These are phyloP conservation scores for Graphiopsis chlorocephala DNA, from an alignment of 2,329 filamentous ascomycete species.

Conservation along the genomic window DNA sequence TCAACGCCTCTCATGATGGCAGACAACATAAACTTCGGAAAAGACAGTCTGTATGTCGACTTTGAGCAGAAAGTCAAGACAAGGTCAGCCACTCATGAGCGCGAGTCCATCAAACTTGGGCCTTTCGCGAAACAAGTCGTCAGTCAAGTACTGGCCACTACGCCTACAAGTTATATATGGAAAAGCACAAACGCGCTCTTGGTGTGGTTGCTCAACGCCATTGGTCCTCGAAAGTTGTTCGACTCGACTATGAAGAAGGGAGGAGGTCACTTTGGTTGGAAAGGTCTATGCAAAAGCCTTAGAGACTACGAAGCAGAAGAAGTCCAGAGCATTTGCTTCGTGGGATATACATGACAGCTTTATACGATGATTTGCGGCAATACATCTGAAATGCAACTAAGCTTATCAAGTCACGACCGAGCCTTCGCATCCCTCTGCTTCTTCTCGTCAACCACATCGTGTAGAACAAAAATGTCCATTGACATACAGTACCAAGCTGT, in stretches of 20 bases:
- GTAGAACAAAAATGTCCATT: background rate
- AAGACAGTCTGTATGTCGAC: background rate
- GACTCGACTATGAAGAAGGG: background rate
- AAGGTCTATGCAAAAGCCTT: background rate
- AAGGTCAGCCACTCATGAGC: background rate
- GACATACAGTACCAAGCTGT: background rate
- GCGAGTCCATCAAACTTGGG: background rate
- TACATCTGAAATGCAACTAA: background rate
- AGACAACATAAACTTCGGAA: background rate
- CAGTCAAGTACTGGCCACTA: background rate
- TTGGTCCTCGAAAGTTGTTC: background rate
- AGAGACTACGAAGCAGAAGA: background rate
- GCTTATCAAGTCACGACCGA: background rate
- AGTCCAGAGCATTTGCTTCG: background rate
- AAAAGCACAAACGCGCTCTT: background rate
- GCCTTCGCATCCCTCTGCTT: background rate
- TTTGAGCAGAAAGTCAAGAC: background rate
- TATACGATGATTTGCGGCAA: background rate
- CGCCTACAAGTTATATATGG: background rate
- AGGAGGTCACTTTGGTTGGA: background rate
- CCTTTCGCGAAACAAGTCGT: background rate
- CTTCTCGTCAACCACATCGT: constrained; percentile 11
- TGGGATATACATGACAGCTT: background rate
- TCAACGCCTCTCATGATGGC: background rate
- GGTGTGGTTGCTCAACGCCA: background rate